Conservation (phyloP, 1,284 basidiomycete genomes). For the Tilletia caries region DNA sequence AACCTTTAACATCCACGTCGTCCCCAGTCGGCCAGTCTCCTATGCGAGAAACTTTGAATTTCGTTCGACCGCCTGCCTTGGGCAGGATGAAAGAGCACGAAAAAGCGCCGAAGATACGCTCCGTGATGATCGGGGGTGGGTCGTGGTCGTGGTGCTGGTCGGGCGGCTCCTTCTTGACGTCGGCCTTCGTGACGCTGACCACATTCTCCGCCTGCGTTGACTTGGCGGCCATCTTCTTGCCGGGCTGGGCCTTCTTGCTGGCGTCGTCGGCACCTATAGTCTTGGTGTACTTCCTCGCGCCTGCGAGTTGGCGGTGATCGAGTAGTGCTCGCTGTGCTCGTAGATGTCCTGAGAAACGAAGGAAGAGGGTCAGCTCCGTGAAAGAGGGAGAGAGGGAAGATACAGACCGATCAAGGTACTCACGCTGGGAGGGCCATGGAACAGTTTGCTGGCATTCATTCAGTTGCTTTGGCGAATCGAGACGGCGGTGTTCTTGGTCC, state of each 20-base stretch:
- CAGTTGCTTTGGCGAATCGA: too few species aligned
- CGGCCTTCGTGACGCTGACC: conserved; percentile 19
- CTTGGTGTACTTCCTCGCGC: conserved; percentile 23
- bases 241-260: not conserved
- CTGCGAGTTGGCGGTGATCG: conserved; percentile 32
- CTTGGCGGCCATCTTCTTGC: not conserved
- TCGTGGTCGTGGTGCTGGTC: conserved; percentile 16
- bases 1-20: too few species aligned
- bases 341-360: conserved; percentile 23
- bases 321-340: conserved; percentile 29
- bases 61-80: too few species aligned
- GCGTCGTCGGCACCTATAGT: not conserved
- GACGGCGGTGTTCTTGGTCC: too few species aligned
- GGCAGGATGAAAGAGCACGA: conserved; percentile 38
- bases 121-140: conserved; percentile 27
- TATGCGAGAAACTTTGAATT: too few species aligned
- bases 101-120: conserved; percentile 37
- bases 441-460: too few species aligned
- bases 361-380: too few species aligned
- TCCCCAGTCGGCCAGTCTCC: too few species aligned
- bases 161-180: conserved; percentile 6
- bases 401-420: too few species aligned
- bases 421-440: too few species aligned
- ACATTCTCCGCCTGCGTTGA: not conserved
- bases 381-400: too few species aligned